Evolutionary conservation across 768 basidiomycete species (phyloP).

Genomic region (Suillus discolor): DNA sequence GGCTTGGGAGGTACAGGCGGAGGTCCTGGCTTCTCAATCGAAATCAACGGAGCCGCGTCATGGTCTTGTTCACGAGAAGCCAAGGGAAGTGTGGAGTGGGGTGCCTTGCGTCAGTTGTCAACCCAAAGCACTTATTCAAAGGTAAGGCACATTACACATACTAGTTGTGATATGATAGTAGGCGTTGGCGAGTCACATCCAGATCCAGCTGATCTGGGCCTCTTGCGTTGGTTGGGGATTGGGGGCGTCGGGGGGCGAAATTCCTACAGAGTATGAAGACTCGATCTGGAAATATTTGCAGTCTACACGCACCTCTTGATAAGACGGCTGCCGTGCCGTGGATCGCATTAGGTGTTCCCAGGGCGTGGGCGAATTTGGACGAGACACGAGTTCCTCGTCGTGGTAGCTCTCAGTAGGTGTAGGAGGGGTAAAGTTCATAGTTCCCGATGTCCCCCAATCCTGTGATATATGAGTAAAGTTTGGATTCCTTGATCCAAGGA

Average conservation of each 20-base stretch:
- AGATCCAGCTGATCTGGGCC: constrained; percentile 33
- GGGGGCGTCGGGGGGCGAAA: constrained; percentile 66
- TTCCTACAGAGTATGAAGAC: constrained; percentile 33
- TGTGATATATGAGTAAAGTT: constrained; percentile 30
- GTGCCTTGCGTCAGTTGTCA: constrained; percentile 20
- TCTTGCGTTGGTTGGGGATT: constrained; percentile 39
- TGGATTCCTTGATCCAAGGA: constrained; percentile 26
- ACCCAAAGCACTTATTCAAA: constrained; percentile 5
- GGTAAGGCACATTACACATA: constrained; percentile 18
- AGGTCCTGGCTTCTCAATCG: constrained; percentile 22
- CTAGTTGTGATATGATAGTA: constrained; percentile 27
- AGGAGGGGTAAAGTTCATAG: constrained; percentile 33
- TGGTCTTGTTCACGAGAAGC: constrained; percentile 24
- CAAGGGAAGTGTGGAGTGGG: constrained; percentile 27
- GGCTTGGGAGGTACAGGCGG: constrained; percentile 28
- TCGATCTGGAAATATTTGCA: not conserved
- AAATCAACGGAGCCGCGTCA: constrained; percentile 11
- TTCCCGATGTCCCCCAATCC: constrained; percentile 35
- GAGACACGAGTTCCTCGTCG: constrained; percentile 36
- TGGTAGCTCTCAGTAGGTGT: constrained; percentile 35
- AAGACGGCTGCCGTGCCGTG: constrained; percentile 4
- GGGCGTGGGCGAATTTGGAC: constrained; percentile 38
- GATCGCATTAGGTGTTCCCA: constrained; percentile 26
- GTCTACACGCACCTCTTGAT: constrained; percentile 26
- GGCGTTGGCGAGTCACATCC: constrained; percentile 36